Evolutionary conservation across 2,329 filamentous ascomycete species (phyloP), one percentile per base, ranked within the genome.

Genomic region (Fusarium piperis): DNA sequence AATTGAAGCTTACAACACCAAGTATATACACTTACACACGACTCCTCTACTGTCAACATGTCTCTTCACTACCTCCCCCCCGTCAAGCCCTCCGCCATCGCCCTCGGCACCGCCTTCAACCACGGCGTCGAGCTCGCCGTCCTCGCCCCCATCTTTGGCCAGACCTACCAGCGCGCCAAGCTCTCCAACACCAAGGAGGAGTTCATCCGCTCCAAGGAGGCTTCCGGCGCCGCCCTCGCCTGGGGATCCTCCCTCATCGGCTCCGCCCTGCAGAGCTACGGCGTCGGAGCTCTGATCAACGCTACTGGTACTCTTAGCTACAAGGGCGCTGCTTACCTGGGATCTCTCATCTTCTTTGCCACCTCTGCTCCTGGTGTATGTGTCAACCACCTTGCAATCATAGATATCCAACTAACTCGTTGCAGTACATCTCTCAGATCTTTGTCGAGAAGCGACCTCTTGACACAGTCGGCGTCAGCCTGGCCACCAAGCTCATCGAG

Each of bases 51-150:
- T 13, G 15, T 13, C 80, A 86, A 63, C 78, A 89, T 89, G 87
- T 88, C 87, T 87, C 85, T 89, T 73, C 86, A 89, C 81, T 89
- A 90, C 79, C 85, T 90, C 35, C 88, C 88, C 73, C 81, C 95
- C 76, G 96, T 99, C 81, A 98, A 98, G 92, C 96, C 96, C 77
- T 98, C 95, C 80, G 95, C 96, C 79, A 97, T 99, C 81, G 96
- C 95, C 80, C 90, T 98, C 79, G 96, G 96, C 85, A 96, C 95
- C 71, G 86, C 94, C 83, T 99, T 98, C 91, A 98, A 93, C 89
- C 95, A 99, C 86, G 91, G 92, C 78, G 88, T 94, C 78, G 96
- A 96, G 80, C 91, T 96, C 73, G 95, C 93, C 71, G 90, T 98
- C 77, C 90, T 98, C 71, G 89, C 91, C 67, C 95, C 95, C 71